Evolutionary conservation across 768 basidiomycete genomes (phyloP).

Genomic region (Lepiota brunneoincarnata): DNA sequence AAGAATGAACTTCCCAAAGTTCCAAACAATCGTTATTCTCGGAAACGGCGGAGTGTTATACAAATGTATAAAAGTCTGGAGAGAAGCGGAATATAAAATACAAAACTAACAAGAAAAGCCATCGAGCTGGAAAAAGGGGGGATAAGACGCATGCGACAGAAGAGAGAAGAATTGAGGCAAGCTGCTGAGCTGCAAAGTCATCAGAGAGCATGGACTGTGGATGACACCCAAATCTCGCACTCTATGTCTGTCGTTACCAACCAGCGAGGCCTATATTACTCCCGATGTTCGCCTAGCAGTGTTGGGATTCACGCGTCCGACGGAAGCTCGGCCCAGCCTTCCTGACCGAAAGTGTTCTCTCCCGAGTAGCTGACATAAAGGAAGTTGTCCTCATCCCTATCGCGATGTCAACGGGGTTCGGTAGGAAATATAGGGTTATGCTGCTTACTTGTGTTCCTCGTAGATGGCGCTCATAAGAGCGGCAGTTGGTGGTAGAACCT

Average conservation of each 20-base stretch:
- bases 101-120: slow-evolving; percentile 8
- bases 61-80: not conserved
- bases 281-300: slow-evolving; percentile 3
- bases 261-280: not conserved
- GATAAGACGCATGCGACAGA: slow-evolving; percentile 1
- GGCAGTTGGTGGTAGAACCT: slow-evolving; percentile 96
- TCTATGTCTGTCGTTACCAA: slow-evolving; percentile 5
- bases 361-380: slow-evolving; percentile 98
- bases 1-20: too few relatives aligned
- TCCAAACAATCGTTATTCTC: not conserved
- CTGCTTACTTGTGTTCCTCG: slow-evolving; percentile 96
- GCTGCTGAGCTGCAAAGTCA: slow-evolving; percentile 4
- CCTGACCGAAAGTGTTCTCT: slow-evolving; percentile 89
- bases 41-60: slow-evolving; percentile 1
- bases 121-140: slow-evolving; percentile 2
- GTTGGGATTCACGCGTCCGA: slow-evolving; percentile 37
- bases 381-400: slow-evolving; percentile 98
- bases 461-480: slow-evolving; percentile 99
- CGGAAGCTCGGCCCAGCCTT: slow-evolving; percentile 46
- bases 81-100: slow-evolving; percentile 10
- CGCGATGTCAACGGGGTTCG: not conserved
- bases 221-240: slow-evolving; percentile 1
- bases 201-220: not conserved
- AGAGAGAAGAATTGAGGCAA: not conserved
- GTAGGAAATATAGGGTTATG: slow-evolving; percentile 1